These are phyloP conservation scores for Capronia americana DNA, from an alignment of 2,329 filamentous ascomycete species.

Conservation along the genomic window DNA sequence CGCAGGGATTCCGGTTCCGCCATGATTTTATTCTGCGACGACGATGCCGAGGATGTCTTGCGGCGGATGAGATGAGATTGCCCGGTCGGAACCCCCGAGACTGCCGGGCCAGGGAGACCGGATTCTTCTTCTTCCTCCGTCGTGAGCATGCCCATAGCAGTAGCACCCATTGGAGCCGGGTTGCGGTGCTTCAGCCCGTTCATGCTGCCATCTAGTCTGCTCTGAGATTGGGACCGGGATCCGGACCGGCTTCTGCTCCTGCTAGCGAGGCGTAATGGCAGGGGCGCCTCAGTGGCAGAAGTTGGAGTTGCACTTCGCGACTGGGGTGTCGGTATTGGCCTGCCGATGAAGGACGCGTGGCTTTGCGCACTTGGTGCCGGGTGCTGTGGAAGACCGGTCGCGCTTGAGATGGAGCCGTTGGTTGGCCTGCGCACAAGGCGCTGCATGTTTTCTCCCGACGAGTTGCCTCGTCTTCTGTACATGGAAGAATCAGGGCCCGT, in stretches of 20 bases:
- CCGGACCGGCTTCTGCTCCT: slow-evolving; percentile 15
- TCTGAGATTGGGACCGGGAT: slow-evolving; percentile 19
- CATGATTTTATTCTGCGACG: not conserved
- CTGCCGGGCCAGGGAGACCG: not conserved
- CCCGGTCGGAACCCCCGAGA: not conserved
- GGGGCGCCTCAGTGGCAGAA: not conserved
- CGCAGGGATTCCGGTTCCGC: not conserved
- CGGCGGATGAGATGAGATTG: slow-evolving; percentile 2
- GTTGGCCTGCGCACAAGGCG: slow-evolving; percentile 23
- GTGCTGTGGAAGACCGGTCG: slow-evolving; percentile 21
- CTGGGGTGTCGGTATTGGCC: slow-evolving; percentile 6
- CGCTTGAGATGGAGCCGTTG: slow-evolving; percentile 27
- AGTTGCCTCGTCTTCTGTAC: slow-evolving; percentile 7
- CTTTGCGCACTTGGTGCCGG: slow-evolving; percentile 26
- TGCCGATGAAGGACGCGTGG: slow-evolving; percentile 25
- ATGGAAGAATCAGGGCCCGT: not conserved
- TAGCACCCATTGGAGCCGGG: not conserved
- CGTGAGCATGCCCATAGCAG: not conserved
- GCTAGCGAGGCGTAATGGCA: not conserved
- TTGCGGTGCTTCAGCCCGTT: not conserved
- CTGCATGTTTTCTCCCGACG: slow-evolving; percentile 5
- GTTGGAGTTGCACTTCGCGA: not conserved
- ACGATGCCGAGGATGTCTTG: slow-evolving; percentile 1
- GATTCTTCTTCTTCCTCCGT: not conserved
- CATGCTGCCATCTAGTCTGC: not conserved